These are phyloP conservation scores for Capsicum baccatum DNA, from an alignment of 257 asterid genomes.

Conservation along the genomic window DNA sequence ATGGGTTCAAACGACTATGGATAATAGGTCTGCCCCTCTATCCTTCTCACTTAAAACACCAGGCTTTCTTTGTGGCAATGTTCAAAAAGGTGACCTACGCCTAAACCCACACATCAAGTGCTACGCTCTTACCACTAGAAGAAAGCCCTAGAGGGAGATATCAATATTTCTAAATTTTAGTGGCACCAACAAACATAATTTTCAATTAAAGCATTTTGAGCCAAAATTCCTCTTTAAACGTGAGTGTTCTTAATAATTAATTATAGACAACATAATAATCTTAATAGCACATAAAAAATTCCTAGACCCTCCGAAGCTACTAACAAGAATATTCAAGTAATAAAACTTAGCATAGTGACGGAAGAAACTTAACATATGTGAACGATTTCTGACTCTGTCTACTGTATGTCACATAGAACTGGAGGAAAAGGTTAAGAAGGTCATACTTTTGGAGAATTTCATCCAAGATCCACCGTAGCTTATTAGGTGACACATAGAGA, in stretches of 20 bases:
- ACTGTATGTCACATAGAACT: constrained; percentile 9
- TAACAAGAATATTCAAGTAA: constrained; percentile 1
- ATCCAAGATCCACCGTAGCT: constrained; percentile 78
- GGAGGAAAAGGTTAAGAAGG: constrained; percentile 18
- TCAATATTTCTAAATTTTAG: background rate
- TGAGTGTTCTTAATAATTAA: background rate
- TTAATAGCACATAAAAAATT: background rate
- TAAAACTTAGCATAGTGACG: background rate
- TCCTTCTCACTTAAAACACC: too few relatives aligned
- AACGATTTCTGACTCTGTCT: background rate
- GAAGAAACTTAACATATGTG: background rate
- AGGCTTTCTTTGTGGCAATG: background rate
- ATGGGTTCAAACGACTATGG: background rate
- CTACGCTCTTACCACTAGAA: background rate
- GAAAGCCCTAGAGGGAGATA: background rate
- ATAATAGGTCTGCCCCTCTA: too few relatives aligned
- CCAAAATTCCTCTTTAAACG: background rate
- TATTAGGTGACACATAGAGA: constrained; percentile 77
- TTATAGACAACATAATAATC: background rate
- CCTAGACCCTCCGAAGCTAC: background rate
- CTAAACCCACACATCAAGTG: background rate
- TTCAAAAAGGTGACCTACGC: background rate
- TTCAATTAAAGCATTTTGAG: constrained; percentile 15
- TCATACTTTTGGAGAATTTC: constrained; percentile 66
- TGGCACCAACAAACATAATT: background rate